Percentiles rank a stretch among this genome's conserved stretches.
Conservation (phyloP, 2,329 filamentous ascomycete species). For the Fusarium oligoseptatum region DNA sequence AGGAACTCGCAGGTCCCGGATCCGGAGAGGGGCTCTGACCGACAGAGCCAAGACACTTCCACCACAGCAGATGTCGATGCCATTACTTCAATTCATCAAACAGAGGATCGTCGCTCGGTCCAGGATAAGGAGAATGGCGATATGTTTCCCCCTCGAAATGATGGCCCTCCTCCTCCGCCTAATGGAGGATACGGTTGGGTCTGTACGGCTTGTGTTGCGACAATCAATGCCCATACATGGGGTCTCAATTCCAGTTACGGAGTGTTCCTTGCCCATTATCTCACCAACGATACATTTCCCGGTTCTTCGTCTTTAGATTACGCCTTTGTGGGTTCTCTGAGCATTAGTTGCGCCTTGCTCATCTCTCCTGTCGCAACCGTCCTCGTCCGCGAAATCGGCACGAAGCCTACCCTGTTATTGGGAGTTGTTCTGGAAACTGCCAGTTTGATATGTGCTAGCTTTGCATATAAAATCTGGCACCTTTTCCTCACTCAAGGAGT, state of each 20-base stretch:
- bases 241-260: constrained; percentile 70
- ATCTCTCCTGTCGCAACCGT: constrained; percentile 77
- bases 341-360: constrained; percentile 66
- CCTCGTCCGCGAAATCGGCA: constrained; percentile 72
- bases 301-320: constrained; percentile 75
- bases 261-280: constrained; percentile 70
- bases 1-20: constrained; percentile 16
- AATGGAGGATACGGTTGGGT: constrained; percentile 72
- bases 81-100: constrained; percentile 31
- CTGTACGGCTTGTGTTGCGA: constrained; percentile 53
- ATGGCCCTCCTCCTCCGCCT: constrained; percentile 57
- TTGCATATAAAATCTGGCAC: constrained; percentile 78
- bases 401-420: constrained; percentile 71
- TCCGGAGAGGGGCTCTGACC: constrained; percentile 16
- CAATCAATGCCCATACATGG: constrained; percentile 80
- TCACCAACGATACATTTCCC: constrained; percentile 70
- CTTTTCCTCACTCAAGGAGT: constrained; percentile 81
- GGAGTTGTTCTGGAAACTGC: constrained; percentile 74
- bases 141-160: constrained; percentile 23
- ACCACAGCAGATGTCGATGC: constrained; percentile 41
- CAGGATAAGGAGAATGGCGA: constrained; percentile 25
- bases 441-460: constrained; percentile 78
- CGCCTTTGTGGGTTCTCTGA: constrained; percentile 76
- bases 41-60: constrained; percentile 35
- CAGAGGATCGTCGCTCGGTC: constrained; percentile 7